Evolutionary conservation across 495 filamentous ascomycete genomes (phyloP).

Genomic region (Neurospora terricola): DNA sequence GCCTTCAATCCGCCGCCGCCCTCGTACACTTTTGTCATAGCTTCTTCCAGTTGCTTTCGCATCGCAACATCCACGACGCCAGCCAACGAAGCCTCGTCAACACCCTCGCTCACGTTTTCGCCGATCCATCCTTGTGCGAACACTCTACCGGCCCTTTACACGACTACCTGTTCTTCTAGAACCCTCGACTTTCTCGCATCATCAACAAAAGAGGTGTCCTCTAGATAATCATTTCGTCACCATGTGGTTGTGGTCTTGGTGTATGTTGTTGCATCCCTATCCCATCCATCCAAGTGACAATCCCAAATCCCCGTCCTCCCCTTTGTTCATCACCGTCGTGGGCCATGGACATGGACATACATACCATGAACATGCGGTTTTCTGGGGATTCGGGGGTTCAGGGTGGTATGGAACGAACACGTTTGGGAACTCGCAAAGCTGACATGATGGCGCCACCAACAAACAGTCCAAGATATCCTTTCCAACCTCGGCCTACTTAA

Average conservation of each 20-base stretch:
- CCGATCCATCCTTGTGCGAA: background rate
- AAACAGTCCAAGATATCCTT: constrained; percentile 82
- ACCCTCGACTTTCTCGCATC: background rate
- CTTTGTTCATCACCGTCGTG: background rate
- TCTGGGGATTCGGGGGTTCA: background rate
- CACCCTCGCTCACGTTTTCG: background rate
- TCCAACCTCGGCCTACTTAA: constrained; percentile 84
- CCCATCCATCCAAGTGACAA: background rate
- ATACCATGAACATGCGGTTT: constrained; percentile 1
- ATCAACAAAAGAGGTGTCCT: background rate
- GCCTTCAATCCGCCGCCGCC: background rate
- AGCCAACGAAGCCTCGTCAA: background rate
- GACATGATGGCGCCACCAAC: constrained; percentile 9
- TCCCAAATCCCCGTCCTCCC: background rate
- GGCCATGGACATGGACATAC: constrained; percentile 1
- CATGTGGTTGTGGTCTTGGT: constrained; percentile 98
- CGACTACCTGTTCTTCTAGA: background rate
- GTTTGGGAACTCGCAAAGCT: constrained; percentile 5
- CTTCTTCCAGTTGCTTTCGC: background rate
- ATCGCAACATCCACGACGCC: background rate
- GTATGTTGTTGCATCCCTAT: constrained; percentile 42
- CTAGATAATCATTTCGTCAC: constrained; percentile 20
- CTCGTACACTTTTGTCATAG: background rate
- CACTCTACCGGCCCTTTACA: background rate
- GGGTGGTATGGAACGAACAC: background rate